Evolutionary conservation across 805 yeast genomes (phyloP).

Genomic region (Ogataea chonburiensis): DNA sequence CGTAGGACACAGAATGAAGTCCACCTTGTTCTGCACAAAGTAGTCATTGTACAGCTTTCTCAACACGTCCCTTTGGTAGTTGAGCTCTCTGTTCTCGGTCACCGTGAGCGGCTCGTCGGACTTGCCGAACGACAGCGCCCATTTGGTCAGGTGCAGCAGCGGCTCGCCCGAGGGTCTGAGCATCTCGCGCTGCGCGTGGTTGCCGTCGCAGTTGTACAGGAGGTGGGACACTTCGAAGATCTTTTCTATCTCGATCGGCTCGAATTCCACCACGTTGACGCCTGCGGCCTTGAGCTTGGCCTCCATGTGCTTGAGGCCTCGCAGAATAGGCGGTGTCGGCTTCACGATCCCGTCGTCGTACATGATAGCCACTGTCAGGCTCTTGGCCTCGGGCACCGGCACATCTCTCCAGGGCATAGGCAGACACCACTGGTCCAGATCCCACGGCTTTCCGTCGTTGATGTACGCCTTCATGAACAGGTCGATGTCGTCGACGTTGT

Average conservation of each 20-base stretch:
- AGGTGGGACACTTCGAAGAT: conserved; percentile 58
- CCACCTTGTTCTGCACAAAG: conserved; percentile 55
- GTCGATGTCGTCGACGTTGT: conserved; percentile 64
- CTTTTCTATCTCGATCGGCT: conserved; percentile 55
- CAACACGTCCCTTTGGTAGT: conserved; percentile 53
- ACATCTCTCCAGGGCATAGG: conserved; percentile 56
- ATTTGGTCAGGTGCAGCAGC: conserved; percentile 57
- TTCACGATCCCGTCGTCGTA: conserved; percentile 64
- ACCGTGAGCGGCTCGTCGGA: conserved; percentile 49
- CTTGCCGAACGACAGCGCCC: conserved; percentile 56
- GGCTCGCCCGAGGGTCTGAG: conserved; percentile 70
- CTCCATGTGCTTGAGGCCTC: conserved; percentile 55
- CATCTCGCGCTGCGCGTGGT: conserved; percentile 50
- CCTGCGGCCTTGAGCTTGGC: conserved; percentile 58
- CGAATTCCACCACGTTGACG: conserved; percentile 53
- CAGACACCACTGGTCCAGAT: conserved; percentile 41
- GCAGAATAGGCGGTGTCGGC: conserved; percentile 62
- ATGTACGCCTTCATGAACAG: conserved; percentile 62
- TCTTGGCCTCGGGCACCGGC: conserved; percentile 35
- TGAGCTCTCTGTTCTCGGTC: conserved; percentile 55
- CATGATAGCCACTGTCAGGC: conserved; percentile 59
- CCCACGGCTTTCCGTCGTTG: conserved; percentile 67
- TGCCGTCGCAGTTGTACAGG: conserved; percentile 69
- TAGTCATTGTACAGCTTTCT: conserved; percentile 56
- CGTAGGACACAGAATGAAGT: conserved; percentile 66